A percentile compares a stretch with the other conserved stretches of the same genome.
phyloP scores from a whole-genome alignment of 2,329 filamentous ascomycete species.

The Aspergillus carbonarius region DNA sequence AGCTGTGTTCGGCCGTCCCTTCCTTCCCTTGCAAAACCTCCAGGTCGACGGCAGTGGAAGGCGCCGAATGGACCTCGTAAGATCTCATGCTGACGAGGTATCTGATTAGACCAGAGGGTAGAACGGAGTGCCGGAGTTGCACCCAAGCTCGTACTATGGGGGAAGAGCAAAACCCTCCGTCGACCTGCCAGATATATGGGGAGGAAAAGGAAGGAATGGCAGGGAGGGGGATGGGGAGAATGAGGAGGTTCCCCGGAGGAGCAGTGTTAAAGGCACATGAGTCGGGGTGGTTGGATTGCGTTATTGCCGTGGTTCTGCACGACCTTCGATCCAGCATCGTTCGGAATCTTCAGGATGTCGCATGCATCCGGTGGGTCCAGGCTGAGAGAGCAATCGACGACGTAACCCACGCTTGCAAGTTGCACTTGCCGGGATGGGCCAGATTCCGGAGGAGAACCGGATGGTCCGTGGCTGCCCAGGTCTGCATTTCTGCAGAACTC shows the following conservation, averaged over 20 bases:
- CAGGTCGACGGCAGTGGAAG: slow-evolving; percentile 12
- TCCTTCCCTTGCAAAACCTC: slow-evolving; percentile 14
- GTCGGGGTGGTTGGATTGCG: not conserved
- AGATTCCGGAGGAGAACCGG: too few relatives aligned
- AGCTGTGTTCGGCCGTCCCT: slow-evolving; percentile 8
- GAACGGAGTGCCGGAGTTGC: not conserved
- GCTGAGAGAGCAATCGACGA: not conserved
- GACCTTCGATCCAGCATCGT: not conserved
- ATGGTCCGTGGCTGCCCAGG: too few relatives aligned
- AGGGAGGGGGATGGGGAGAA: not conserved
- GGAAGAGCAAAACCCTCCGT: not conserved
- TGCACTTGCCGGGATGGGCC: not conserved
- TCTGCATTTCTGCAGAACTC: too few relatives aligned
- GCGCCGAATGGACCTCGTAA: slow-evolving; percentile 13
- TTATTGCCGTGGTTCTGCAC: not conserved
- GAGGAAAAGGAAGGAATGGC: not conserved
- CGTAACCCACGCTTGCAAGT: not conserved
- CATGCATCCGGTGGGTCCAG: not conserved
- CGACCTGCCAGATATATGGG: not conserved
- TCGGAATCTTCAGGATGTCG: not conserved
- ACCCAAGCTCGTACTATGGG: not conserved
- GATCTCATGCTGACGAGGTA: slow-evolving; percentile 12
- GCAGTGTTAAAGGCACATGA: not conserved
- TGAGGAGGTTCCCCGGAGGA: not conserved
- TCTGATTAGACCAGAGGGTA: not conserved